These are phyloP conservation scores for Theobroma grandiflorum DNA, from an alignment of 441 rosid species.

Conservation along the genomic window DNA sequence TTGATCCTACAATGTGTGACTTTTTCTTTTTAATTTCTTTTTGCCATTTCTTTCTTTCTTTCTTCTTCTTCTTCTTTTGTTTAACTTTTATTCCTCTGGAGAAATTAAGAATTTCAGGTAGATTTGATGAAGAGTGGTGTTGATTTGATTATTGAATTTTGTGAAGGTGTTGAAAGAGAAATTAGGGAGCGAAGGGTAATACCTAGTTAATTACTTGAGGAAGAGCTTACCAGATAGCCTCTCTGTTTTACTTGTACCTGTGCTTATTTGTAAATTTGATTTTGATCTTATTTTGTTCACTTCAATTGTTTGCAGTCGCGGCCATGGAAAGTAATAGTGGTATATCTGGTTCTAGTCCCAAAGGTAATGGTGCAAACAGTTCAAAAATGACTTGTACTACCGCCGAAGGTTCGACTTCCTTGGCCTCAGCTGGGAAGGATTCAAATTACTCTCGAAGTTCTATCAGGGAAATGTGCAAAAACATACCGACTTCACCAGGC, in stretches of 20 bases:
- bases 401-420: neutral
- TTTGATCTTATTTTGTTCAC: neutral
- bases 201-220: neutral
- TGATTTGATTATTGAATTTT: neutral
- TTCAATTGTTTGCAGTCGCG: neutral
- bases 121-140: neutral
- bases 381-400: neutral
- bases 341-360: neutral
- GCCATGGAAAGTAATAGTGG: neutral
- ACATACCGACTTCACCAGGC: slow-evolving; percentile 1
- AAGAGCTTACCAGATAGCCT: neutral
- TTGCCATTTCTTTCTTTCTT: neutral
- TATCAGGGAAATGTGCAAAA: neutral
- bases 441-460: neutral
- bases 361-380: neutral
- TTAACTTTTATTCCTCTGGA: neutral
- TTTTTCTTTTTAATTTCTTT: neutral
- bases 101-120: neutral
- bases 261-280: neutral
- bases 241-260: neutral
- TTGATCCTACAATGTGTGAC: neutral
- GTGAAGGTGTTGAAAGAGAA: neutral
- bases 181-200: neutral
- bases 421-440: neutral
- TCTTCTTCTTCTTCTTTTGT: too few species aligned